phyloP scores from a whole-genome alignment of 768 basidiomycete genomes.

The Boletales sp. region DNA sequence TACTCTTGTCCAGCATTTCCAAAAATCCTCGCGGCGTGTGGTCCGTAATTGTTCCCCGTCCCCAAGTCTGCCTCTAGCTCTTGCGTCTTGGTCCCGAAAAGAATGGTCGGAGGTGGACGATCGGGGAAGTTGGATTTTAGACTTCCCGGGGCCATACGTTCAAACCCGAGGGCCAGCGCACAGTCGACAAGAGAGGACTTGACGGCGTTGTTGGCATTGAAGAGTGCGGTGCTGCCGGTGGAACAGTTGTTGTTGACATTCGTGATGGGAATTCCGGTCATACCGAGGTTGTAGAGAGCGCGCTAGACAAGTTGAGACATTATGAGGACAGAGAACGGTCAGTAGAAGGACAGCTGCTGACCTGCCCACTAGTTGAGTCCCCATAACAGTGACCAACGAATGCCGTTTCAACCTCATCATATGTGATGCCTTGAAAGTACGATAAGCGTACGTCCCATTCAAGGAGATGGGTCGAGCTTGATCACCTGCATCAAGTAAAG shows the following conservation, averaged over 20 bases:
- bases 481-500: constrained; percentile 76
- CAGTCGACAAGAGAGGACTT: constrained; percentile 70
- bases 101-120: constrained; percentile 42
- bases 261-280: constrained; percentile 79
- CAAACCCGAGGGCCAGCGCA: constrained; percentile 80
- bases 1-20: constrained; percentile 73
- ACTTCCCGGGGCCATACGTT: constrained; percentile 77
- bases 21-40: constrained; percentile 70
- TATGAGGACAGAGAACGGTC: background rate
- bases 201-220: constrained; percentile 66
- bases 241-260: constrained; percentile 91
- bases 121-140: constrained; percentile 63
- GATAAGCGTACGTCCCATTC: too few species aligned
- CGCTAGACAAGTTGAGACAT: constrained; percentile 40
- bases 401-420: constrained; percentile 71
- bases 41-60: constrained; percentile 61
- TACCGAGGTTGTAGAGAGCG: constrained; percentile 76
- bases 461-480: too few species aligned
- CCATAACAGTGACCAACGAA: constrained; percentile 79
- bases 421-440: constrained; percentile 61
- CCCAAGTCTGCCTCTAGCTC: constrained; percentile 46
- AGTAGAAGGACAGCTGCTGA: constrained; percentile 26
- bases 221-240: constrained; percentile 76
- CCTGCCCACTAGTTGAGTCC: constrained; percentile 76
- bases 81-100: constrained; percentile 41